Conservation (phyloP, 805 yeast genomes). For the Teunomyces tritomae region DNA sequence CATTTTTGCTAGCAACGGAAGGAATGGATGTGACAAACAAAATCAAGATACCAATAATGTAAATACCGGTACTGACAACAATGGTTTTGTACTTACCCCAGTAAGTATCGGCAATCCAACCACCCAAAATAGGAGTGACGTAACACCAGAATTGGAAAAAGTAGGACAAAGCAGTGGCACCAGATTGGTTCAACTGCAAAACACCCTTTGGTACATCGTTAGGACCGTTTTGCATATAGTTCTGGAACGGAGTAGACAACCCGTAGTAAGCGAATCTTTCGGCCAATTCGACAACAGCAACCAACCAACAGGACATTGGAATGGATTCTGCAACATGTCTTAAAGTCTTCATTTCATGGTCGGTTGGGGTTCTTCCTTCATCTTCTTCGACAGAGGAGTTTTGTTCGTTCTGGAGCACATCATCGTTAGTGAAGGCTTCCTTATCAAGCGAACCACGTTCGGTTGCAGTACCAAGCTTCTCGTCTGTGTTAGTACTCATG, state of each 20-base stretch:
- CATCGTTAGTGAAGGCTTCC: neutral
- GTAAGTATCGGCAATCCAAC: conserved; percentile 69
- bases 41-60: conserved; percentile 60
- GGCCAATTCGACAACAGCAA: conserved; percentile 71
- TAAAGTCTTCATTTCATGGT: conserved; percentile 49
- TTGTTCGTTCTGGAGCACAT: neutral
- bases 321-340: conserved; percentile 51
- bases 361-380: conserved; percentile 49
- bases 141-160: conserved; percentile 83
- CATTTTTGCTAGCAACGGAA: conserved; percentile 43
- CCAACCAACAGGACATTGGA: conserved; percentile 58
- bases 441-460: neutral
- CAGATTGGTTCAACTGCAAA: conserved; percentile 55
- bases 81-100: conserved; percentile 74
- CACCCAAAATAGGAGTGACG: conserved; percentile 75
- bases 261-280: conserved; percentile 85
- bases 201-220: conserved; percentile 47
- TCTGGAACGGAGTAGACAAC: conserved; percentile 70
- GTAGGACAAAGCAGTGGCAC: conserved; percentile 71
- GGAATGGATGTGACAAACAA: conserved; percentile 72
- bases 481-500: neutral
- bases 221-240: conserved; percentile 67
- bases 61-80: conserved; percentile 55
- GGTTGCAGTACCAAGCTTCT: neutral
- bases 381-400: conserved; percentile 11